These are phyloP conservation scores for Rubia yunnanensis DNA, from an alignment of 257 asterid species.

Conservation along the genomic window DNA sequence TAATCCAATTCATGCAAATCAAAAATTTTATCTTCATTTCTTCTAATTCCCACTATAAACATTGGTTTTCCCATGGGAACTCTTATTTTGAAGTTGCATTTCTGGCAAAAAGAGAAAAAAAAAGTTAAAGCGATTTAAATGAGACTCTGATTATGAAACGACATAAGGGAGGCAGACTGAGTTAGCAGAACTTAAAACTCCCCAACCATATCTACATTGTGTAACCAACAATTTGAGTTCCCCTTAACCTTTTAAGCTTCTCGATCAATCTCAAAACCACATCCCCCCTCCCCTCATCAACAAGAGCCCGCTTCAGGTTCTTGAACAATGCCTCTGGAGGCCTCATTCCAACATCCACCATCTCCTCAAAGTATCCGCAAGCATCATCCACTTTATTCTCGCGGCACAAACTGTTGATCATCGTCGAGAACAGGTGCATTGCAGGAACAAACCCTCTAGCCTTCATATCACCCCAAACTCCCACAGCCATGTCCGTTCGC, in stretches of 20 bases:
- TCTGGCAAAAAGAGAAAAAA: too few species aligned
- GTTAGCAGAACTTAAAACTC: too few species aligned
- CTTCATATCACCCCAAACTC: constrained; percentile 72
- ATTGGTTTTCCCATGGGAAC: too few species aligned
- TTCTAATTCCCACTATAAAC: too few species aligned
- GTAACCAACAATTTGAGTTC: constrained; percentile 35
- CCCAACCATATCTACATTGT: too few species aligned
- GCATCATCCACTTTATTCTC: constrained; percentile 48
- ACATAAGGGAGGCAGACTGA: too few species aligned
- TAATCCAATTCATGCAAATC: too few species aligned
- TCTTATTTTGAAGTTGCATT: too few species aligned
- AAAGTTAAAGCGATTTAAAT: too few species aligned
- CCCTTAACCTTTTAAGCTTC: constrained; percentile 45
- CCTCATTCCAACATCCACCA: constrained; percentile 75
- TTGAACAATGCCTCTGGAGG: constrained; percentile 62
- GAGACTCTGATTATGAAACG: too few species aligned
- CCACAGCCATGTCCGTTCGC: constrained; percentile 53
- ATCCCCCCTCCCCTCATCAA: constrained; percentile 53
- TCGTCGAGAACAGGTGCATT: constrained; percentile 60
- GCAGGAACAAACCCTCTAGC: constrained; percentile 59
- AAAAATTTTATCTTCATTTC: too few species aligned
- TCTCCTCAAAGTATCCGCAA: constrained; percentile 42
- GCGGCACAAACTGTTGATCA: constrained; percentile 50
- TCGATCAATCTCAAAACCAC: constrained; percentile 27
- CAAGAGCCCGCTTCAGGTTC: constrained; percentile 46